A percentile compares a stretch with the other conserved stretches of the same genome.
These are phyloP conservation scores for Fragaria ananassa DNA, from an alignment of 306 rosid genomes.

Conservation along the genomic window DNA sequence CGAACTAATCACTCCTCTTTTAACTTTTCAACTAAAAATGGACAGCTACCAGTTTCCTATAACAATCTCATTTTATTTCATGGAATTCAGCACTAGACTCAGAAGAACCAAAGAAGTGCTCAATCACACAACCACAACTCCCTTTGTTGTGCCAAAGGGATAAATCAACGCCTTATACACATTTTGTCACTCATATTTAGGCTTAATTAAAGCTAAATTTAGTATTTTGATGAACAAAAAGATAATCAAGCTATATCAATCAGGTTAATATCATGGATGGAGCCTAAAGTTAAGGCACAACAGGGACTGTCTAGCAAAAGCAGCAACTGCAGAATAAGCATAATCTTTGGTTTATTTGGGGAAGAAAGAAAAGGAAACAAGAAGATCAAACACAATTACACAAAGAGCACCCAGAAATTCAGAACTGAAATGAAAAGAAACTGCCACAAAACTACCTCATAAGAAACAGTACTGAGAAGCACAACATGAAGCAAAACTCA, in stretches of 20 bases:
- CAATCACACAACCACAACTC: neutral
- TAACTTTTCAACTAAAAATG: neutral
- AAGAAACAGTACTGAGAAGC: conserved; percentile 1
- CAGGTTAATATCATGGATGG: neutral
- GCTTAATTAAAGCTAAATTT: neutral
- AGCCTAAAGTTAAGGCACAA: neutral
- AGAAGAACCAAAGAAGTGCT: neutral
- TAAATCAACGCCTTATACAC: neutral
- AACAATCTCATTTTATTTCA: neutral
- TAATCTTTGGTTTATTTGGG: neutral
- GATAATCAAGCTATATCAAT: neutral
- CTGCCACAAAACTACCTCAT: conserved; percentile 4
- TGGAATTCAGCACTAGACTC: neutral
- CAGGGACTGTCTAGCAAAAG: neutral
- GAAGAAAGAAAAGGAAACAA: too few species aligned
- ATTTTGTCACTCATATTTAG: neutral
- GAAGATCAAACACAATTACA: neutral
- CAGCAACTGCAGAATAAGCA: neutral
- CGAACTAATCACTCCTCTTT: neutral
- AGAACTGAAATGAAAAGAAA: neutral
- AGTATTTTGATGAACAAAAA: too few species aligned
- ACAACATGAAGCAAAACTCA: conserved; percentile 14
- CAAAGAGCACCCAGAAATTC: conserved; percentile 8
- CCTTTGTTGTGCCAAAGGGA: neutral
- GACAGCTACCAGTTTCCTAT: neutral